Conservation (phyloP, 108 stramenopile species). For the Tribonema minus region DNA sequence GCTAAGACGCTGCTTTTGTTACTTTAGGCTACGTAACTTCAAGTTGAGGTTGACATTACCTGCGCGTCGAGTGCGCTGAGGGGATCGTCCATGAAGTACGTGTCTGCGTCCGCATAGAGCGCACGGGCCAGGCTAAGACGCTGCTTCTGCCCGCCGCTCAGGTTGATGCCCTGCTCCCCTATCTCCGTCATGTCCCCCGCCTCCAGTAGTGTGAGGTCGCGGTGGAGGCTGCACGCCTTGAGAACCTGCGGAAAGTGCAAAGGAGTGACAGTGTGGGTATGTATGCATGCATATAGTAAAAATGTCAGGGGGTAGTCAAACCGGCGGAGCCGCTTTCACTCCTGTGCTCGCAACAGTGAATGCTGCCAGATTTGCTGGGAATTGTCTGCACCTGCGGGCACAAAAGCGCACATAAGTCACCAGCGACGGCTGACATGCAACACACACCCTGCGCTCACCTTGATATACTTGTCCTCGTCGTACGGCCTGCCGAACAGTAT, state of each 20-base stretch:
- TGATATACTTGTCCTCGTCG: conserved; percentile 30
- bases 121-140: conserved; percentile 57
- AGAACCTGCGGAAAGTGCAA: too few relatives aligned
- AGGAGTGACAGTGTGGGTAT: too few relatives aligned
- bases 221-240: not conserved
- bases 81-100: conserved; percentile 62
- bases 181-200: conserved; percentile 54
- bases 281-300: too few relatives aligned
- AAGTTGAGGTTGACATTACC: too few relatives aligned
- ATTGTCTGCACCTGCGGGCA: too few relatives aligned
- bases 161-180: conserved; percentile 61
- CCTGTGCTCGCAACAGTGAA: too few relatives aligned
- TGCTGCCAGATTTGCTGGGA: too few relatives aligned
- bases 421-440: too few relatives aligned
- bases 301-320: too few relatives aligned
- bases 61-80: conserved; percentile 61
- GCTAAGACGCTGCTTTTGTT: conserved; percentile 60
- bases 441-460: conserved; percentile 37
- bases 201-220: not conserved
- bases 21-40: too few relatives aligned
- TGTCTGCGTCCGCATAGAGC: conserved; percentile 47
- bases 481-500: conserved; percentile 53
- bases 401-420: conserved; percentile 64
- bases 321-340: too few relatives aligned
- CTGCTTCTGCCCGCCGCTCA: conserved; percentile 66